Base-by-base conservation (phyloP, 768 basidiomycete species). In the Leccinum rimulosum region DNA sequence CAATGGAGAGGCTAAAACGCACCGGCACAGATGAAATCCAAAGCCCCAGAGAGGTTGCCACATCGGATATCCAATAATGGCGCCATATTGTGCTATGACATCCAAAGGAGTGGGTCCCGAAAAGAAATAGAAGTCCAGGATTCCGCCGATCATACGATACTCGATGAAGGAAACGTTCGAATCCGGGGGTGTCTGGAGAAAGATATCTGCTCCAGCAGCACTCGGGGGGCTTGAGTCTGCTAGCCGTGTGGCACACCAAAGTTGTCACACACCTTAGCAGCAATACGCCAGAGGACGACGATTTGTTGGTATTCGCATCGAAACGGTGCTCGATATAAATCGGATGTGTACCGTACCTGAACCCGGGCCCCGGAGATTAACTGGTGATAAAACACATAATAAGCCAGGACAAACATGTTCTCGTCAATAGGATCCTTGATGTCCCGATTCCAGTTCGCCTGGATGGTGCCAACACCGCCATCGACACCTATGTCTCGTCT, bases 41-140 rank as follows among this genome's bases (percentile, higher is more conserved):
- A 91, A 88, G 6, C 82, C 84, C 86, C 88, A 91, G 17, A 76
- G 76, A 7, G 88, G 88, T 68, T 85, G 84, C 82, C 86, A 85
- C 31, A 82, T 81, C 4, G 89, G 87, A 47, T 82, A 73, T 4
- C 89, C 89, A 31, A 87, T 77, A 25, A 87, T 71, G 45, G 75
- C 79, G 3, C 84, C 82, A 64, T 91, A 89, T 69, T 91, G 89
- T 59, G 86, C 80, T 35, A 88, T 79, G 11, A 89, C 89, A 11
- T 70, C 70, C 53, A 77, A 76, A 15, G 84, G 64, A n/a, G 63
- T 51, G 30, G 82, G 56, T 6, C 86, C 86, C 12, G 83, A 82
- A 66, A 91, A 80, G 75, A 88, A 89, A 76, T 90, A 91, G 61
- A 91, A 84, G 73, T 91, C 87, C 33, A 91, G 73, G 0, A 83